Evolutionary conservation across 768 basidiomycete species (phyloP).

Genomic region (Tephrocybe sp.): DNA sequence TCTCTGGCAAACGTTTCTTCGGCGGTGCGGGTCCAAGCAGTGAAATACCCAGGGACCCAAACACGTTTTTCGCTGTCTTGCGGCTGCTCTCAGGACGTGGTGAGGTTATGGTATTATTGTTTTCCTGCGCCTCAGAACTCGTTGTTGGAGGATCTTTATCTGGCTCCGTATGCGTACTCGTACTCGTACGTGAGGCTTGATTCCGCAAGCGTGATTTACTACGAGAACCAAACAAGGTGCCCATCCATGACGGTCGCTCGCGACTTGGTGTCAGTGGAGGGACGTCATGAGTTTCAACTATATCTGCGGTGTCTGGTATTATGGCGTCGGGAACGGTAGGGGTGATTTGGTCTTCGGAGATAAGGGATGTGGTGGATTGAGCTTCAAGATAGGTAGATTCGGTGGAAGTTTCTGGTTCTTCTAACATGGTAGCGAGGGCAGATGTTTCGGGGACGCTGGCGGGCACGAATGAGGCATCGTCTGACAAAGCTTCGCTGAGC

Average conservation of each 20-base stretch:
- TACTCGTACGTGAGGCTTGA: too few relatives aligned
- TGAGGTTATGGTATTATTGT: slow-evolving; percentile 6
- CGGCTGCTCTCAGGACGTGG: slow-evolving; percentile 31
- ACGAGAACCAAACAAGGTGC: slow-evolving; percentile 62
- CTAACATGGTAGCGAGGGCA: slow-evolving; percentile 33
- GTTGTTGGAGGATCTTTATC: slow-evolving; percentile 18
- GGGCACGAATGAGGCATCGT: slow-evolving; percentile 40
- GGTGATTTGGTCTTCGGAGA: slow-evolving; percentile 6
- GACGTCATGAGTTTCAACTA: slow-evolving; percentile 6
- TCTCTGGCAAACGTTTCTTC: slow-evolving; percentile 19
- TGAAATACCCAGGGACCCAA: slow-evolving; percentile 70
- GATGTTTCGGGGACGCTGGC: slow-evolving; percentile 25
- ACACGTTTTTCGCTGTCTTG: slow-evolving; percentile 60
- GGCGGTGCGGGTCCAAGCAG: slow-evolving; percentile 50
- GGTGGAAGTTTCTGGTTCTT: slow-evolving; percentile 22
- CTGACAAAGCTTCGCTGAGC: slow-evolving; percentile 52
- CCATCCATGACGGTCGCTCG: slow-evolving; percentile 70
- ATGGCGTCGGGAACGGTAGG: slow-evolving; percentile 7
- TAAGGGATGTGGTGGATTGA: slow-evolving; percentile 6
- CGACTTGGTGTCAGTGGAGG: slow-evolving; percentile 17
- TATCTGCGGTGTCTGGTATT: not conserved
- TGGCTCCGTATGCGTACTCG: slow-evolving; percentile 17
- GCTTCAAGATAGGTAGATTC: slow-evolving; percentile 12
- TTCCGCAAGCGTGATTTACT: slow-evolving; percentile 33
- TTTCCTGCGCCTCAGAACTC: slow-evolving; percentile 12